Evolutionary conservation across 768 basidiomycete genomes (phyloP).

Genomic region (Lactarius sp.): DNA sequence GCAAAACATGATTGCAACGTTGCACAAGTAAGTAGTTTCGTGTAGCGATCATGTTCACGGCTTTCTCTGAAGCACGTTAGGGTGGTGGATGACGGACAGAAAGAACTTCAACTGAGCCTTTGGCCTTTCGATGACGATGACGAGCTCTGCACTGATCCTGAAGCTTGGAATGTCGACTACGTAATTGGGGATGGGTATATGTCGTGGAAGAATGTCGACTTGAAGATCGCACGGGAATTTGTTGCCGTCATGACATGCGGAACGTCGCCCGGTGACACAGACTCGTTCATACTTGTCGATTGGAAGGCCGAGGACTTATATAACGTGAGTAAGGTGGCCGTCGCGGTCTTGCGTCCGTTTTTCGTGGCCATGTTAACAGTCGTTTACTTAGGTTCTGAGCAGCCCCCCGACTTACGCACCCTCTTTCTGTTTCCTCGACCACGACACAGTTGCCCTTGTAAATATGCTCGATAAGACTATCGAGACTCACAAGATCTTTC

Average conservation of each 20-base stretch:
- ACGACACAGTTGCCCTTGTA: constrained; percentile 1
- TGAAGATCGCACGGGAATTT: constrained; percentile 11
- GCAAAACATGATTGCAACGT: constrained; percentile 1
- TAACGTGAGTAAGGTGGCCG: background rate
- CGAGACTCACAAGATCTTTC: constrained; percentile 5
- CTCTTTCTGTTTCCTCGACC: background rate
- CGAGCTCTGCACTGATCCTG: background rate
- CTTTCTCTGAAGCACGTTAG: background rate
- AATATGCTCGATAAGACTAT: background rate
- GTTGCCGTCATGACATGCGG: background rate
- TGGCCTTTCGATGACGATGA: background rate
- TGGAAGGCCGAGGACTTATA: background rate
- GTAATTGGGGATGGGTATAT: background rate
- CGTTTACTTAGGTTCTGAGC: background rate
- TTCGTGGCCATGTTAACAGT: background rate
- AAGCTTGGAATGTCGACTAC: background rate
- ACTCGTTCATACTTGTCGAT: background rate
- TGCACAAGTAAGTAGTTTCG: background rate
- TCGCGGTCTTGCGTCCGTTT: background rate
- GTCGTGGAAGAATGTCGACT: background rate
- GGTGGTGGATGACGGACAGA: background rate
- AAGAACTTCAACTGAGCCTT: background rate
- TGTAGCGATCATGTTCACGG: background rate
- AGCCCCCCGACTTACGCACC: background rate
- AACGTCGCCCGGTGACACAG: background rate